Evolutionary conservation across 495 filamentous ascomycete species (phyloP).

Genomic region (Aspergillus diversus): DNA sequence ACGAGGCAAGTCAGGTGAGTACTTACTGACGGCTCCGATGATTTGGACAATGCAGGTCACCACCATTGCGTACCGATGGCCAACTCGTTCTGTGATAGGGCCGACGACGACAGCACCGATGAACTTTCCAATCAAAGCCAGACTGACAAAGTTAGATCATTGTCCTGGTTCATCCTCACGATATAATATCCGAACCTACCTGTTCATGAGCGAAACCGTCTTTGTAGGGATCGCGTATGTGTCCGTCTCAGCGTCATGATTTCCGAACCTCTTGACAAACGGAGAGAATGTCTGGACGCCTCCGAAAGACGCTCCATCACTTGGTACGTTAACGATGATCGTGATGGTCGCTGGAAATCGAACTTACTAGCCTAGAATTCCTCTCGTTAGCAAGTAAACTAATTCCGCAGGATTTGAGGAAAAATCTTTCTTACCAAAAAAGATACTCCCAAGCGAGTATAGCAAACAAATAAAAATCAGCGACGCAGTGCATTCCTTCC

Average conservation of each 20-base stretch:
- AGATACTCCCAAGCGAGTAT: constrained; percentile 1
- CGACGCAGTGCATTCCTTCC: neutral
- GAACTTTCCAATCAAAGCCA: constrained; percentile 3
- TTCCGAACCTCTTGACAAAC: neutral
- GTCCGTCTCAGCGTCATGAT: neutral
- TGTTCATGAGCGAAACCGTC: constrained; percentile 2
- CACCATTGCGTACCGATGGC: neutral
- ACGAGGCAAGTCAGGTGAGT: neutral
- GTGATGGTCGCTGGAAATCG: too few relatives aligned
- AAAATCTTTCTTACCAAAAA: constrained; percentile 10
- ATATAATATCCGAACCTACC: neutral
- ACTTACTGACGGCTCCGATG: constrained; percentile 3
- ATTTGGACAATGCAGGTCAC: constrained; percentile 1
- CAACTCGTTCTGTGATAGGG: constrained; percentile 2
- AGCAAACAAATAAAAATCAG: constrained; percentile 7
- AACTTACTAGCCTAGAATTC: constrained; percentile 5
- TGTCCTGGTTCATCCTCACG: neutral
- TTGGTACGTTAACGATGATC: neutral
- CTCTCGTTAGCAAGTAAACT: neutral
- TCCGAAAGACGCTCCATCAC: constrained; percentile 5
- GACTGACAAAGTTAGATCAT: neutral
- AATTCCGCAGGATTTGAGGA: too few relatives aligned
- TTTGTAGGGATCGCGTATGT: constrained; percentile 3
- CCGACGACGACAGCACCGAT: constrained; percentile 1
- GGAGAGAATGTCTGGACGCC: constrained; percentile 2